phyloP scores from a whole-genome alignment of 345 rosid genomes.

The Rhodamnia rubescens region DNA sequence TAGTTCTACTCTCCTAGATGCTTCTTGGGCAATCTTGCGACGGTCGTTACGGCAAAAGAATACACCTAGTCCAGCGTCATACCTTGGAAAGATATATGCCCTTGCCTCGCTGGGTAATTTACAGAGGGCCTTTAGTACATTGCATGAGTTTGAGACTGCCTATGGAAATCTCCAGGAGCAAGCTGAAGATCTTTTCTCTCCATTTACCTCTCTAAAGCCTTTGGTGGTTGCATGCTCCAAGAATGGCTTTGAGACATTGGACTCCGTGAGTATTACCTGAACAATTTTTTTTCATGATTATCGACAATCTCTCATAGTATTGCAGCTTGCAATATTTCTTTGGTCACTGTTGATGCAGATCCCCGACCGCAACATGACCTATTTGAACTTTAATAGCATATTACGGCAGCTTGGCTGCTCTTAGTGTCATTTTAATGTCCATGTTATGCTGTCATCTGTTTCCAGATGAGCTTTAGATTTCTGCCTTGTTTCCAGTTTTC shows the following conservation, averaged over 20 bases:
- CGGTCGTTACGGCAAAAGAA: constrained; percentile 59
- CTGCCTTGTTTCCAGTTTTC: not conserved
- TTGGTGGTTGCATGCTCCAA: constrained; percentile 77
- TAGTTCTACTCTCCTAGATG: constrained; percentile 57
- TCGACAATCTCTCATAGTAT: not conserved
- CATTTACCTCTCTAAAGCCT: constrained; percentile 71
- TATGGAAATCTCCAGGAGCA: constrained; percentile 29
- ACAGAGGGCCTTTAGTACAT: constrained; percentile 55
- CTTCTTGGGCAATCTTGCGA: constrained; percentile 64
- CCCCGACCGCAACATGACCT: not conserved
- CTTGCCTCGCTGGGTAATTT: constrained; percentile 70
- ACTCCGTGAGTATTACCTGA: constrained; percentile 35
- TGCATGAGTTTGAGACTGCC: constrained; percentile 63
- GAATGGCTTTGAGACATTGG: constrained; percentile 82
- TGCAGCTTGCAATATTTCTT: not conserved
- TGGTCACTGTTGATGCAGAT: not conserved
- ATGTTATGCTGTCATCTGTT: not conserved
- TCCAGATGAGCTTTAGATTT: not conserved
- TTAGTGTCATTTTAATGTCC: not conserved
- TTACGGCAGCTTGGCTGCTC: not conserved
- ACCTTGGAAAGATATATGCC: constrained; percentile 68
- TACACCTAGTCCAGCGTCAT: constrained; percentile 61
- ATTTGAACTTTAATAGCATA: not conserved
- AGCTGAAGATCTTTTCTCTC: constrained; percentile 62
- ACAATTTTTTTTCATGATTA: not conserved